phyloP scores from a whole-genome alignment of 495 filamentous ascomycete genomes.

The Pseudevernia furfuracea region DNA sequence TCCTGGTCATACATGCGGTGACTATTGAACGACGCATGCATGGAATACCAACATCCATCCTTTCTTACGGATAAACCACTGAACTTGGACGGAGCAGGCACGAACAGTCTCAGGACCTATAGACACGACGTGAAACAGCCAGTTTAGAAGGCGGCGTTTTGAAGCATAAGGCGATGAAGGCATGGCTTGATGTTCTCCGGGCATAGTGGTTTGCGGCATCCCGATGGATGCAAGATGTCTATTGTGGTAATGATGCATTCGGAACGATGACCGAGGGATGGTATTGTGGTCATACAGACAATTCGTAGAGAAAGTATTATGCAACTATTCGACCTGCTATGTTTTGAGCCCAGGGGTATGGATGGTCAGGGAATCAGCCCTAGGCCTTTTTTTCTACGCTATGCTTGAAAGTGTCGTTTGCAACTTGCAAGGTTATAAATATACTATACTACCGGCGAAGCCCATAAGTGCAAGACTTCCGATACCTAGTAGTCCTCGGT shows the following conservation, averaged over 20 bases:
- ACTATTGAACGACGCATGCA: slow-evolving; percentile 5
- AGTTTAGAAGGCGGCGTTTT: slow-evolving; percentile 12
- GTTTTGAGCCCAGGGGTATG: not conserved
- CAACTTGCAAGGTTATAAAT: no score
- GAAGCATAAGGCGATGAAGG: slow-evolving; percentile 10
- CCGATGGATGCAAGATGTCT: slow-evolving; percentile 4
- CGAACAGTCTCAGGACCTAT: slow-evolving; percentile 23
- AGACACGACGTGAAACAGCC: slow-evolving; percentile 13
- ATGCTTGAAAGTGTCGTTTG: no score
- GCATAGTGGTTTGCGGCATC: slow-evolving; percentile 5
- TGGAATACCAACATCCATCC: slow-evolving; percentile 11
- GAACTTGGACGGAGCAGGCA: slow-evolving; percentile 19
- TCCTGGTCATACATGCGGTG: not conserved
- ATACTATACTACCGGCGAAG: no score
- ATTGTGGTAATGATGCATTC: slow-evolving; percentile 13
- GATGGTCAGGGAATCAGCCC: not conserved
- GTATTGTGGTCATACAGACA: not conserved
- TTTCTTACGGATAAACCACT: slow-evolving; percentile 18
- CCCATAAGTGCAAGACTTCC: no score
- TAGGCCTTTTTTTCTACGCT: no score
- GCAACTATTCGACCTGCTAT: not conserved
- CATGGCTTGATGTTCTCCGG: not conserved
- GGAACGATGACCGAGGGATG: not conserved
- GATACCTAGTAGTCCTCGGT: no score
- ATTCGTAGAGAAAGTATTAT: slow-evolving; percentile 8